Percentiles rank a stretch among this genome's conserved stretches.
phyloP scores from a whole-genome alignment of 2,329 filamentous ascomycete genomes.

The Aspergillus tamarii region DNA sequence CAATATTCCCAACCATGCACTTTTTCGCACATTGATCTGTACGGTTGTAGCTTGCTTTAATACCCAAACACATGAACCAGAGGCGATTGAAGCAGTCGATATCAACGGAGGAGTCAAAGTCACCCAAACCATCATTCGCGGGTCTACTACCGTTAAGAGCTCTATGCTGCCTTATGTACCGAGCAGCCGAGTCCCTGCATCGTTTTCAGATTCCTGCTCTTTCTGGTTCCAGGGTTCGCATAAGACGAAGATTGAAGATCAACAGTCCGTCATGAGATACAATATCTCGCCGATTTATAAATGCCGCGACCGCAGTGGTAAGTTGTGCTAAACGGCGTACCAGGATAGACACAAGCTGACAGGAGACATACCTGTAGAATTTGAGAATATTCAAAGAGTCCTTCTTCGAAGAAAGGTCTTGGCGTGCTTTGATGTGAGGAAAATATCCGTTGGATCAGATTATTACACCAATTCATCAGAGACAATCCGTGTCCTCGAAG shows the following conservation, averaged over 20 bases:
- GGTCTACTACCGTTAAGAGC: neutral
- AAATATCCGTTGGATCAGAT: neutral
- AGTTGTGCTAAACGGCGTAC: neutral
- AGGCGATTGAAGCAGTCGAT: neutral
- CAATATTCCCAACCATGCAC: neutral
- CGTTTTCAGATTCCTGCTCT: neutral
- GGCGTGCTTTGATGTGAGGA: neutral
- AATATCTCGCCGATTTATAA: neutral
- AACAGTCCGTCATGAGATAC: neutral
- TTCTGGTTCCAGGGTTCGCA: neutral
- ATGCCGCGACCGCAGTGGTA: neutral
- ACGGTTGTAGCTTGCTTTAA: neutral
- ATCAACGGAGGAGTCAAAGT: neutral
- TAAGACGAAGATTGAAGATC: neutral
- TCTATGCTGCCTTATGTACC: neutral
- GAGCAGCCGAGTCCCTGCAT: neutral
- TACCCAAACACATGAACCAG: neutral
- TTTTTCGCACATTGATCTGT: neutral
- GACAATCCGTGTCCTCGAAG: neutral
- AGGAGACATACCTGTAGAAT: rapidly evolving
- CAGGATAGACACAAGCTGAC: rapidly evolving
- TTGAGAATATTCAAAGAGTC: neutral
- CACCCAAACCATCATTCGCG: neutral
- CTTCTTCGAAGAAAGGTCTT: neutral
- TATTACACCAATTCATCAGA: neutral